A percentile compares a stretch with the other conserved stretches of the same genome.
Evolutionary conservation across 345 rosid species (phyloP).

Genomic region (Melaleuca alternifolia): DNA sequence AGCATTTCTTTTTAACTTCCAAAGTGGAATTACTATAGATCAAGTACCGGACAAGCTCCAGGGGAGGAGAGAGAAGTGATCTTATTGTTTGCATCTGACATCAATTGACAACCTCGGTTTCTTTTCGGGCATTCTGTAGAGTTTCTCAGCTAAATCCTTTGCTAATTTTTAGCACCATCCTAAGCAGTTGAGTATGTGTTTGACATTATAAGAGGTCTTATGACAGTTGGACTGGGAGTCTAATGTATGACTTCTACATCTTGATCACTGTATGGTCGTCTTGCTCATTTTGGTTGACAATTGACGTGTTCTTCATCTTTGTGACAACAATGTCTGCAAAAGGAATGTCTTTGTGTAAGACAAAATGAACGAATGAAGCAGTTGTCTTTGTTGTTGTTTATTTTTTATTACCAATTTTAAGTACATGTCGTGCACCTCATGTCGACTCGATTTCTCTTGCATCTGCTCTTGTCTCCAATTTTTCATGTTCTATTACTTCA

Average conservation of each 20-base stretch:
- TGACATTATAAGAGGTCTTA: not conserved
- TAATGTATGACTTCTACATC: not conserved
- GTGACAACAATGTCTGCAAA: slow-evolving; percentile 40
- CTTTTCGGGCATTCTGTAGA: not conserved
- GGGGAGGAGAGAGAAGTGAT: not conserved
- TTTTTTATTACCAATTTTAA: not conserved
- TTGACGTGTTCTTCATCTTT: slow-evolving; percentile 58
- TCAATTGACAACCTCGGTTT: not conserved
- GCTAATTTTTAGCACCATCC: not conserved
- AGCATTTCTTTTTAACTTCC: not conserved
- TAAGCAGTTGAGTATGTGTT: not conserved
- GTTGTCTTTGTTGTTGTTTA: not conserved
- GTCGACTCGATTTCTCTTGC: too few relatives aligned
- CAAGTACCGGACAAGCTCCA: not conserved
- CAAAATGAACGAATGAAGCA: not conserved
- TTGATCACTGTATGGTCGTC: slow-evolving; percentile 31
- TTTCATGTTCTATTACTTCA: too few relatives aligned
- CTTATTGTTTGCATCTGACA: too few relatives aligned
- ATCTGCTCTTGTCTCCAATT: too few relatives aligned
- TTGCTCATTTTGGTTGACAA: slow-evolving; percentile 1
- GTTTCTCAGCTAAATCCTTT: not conserved
- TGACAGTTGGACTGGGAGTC: not conserved
- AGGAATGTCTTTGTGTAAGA: not conserved
- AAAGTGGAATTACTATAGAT: slow-evolving; percentile 23
- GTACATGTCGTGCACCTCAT: too few relatives aligned